phyloP scores from a whole-genome alignment of 2,329 filamentous ascomycete genomes.

The Harringtonia lauricola region DNA sequence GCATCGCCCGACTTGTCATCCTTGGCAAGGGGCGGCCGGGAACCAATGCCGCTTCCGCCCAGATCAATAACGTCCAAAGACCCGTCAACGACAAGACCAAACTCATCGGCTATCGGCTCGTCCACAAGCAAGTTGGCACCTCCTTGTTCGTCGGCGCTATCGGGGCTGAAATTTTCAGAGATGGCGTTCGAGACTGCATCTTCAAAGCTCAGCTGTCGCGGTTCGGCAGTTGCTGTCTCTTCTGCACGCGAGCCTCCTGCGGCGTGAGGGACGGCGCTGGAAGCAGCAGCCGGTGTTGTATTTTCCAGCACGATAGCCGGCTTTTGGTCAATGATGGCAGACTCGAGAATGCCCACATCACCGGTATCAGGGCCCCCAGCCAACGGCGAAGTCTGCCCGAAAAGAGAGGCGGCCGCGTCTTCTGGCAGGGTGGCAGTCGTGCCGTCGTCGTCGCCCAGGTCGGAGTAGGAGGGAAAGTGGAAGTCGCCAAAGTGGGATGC shows the following conservation, averaged over 20 bases:
- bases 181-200: conserved; percentile 21
- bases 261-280: no score
- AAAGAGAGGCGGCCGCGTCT: conserved; percentile 19
- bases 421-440: conserved; percentile 28
- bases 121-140: conserved; percentile 35
- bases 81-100: conserved; percentile 36
- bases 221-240: no score
- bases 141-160: conserved; percentile 25
- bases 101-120: conserved; percentile 46
- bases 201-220: no score
- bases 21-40: conserved; percentile 22
- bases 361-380: neutral
- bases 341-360: no score
- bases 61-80: conserved; percentile 42
- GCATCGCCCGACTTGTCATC: conserved; percentile 42
- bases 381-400: conserved; percentile 15
- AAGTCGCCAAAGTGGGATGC: conserved; percentile 41
- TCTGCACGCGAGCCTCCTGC: no score
- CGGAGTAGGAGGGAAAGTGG: conserved; percentile 34
- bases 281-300: no score
- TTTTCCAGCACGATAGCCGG: no score
- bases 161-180: conserved; percentile 34
- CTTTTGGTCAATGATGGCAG: no score
- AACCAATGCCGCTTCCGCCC: neutral
- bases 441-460: conserved; percentile 25